Evolutionary conservation across 495 filamentous ascomycete genomes (phyloP), one percentile per base, ranked within the genome.

Genomic region (Filosporella fistucella): DNA sequence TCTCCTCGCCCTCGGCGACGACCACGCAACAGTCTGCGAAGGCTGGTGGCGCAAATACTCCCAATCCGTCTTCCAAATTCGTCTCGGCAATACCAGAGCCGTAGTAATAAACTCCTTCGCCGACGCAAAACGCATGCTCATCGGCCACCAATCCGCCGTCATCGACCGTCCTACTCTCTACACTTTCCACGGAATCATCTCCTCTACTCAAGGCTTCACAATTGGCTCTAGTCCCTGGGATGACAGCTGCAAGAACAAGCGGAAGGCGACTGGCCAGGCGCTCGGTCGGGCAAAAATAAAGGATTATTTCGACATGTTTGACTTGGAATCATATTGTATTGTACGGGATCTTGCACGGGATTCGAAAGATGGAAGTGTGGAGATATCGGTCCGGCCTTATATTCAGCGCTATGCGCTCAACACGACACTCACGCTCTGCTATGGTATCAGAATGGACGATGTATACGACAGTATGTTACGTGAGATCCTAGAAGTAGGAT

Each of bases 211-310:
- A 44, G 80, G 80, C n/a, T 77, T 78, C 10, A 84, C 80, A 0
- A 85, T 86, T 43, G 82, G 81, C 9, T 77, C 78, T 1, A 77
- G 73, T 0, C 80, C 80, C 1, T 85, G 77, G 53, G 76, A 72
- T 47, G 80, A 84, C 1, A 77, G 72, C 12, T 63, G 80, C 17
- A 86, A 82, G 59, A 63, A 73, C 35, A 72, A 79, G 49, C 68
- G 81, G 48, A 85, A 82, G 61, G 81, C 74, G 0, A 77, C 78
- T 1, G 78, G 77, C 6, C 70, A 72, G 7, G 80, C 80, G 2
- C 65, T 86, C 13, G 82, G 82, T 26, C 72, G 78, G 6, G 75
- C 81, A 2, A 72, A 75, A 0, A 70, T 84, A 0, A 70, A 72
- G n/a, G 77, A 70, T 1, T 86, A 85, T 44, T 64, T 78, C 16